Evolutionary conservation across 345 rosid species (phyloP).

Genomic region (Dimocarpus longan): DNA sequence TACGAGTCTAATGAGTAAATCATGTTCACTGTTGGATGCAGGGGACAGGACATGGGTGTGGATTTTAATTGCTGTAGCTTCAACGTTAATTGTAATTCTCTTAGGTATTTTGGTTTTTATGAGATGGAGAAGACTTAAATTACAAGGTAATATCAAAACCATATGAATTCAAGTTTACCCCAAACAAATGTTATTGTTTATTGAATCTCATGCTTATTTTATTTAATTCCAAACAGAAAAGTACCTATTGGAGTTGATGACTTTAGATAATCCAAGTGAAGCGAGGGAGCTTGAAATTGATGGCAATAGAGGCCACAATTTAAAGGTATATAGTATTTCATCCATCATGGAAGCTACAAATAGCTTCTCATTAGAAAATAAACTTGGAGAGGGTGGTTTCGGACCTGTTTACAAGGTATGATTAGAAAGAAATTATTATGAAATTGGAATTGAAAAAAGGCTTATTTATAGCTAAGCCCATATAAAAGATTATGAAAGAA

Average conservation of each 20-base stretch:
- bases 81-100: background rate
- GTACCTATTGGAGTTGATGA: slow-evolving; percentile 10
- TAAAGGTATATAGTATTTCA: slow-evolving; percentile 4
- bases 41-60: background rate
- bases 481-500: background rate
- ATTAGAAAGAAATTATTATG: background rate
- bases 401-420: slow-evolving; percentile 19
- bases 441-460: too few species aligned
- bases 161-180: background rate
- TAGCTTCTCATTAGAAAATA: background rate
- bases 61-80: background rate
- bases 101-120: background rate
- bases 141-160: background rate
- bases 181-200: background rate
- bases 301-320: slow-evolving; percentile 9
- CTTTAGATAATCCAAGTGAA: background rate
- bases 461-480: too few species aligned
- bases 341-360: slow-evolving; percentile 19
- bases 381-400: slow-evolving; percentile 6
- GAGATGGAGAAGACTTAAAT: background rate
- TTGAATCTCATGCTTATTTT: background rate
- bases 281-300: slow-evolving; percentile 6
- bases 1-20: background rate
- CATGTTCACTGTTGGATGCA: background rate
- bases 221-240: background rate